Base-by-base conservation (phyloP, 768 basidiomycete genomes). In the Trametes cinnabarina region DNA sequence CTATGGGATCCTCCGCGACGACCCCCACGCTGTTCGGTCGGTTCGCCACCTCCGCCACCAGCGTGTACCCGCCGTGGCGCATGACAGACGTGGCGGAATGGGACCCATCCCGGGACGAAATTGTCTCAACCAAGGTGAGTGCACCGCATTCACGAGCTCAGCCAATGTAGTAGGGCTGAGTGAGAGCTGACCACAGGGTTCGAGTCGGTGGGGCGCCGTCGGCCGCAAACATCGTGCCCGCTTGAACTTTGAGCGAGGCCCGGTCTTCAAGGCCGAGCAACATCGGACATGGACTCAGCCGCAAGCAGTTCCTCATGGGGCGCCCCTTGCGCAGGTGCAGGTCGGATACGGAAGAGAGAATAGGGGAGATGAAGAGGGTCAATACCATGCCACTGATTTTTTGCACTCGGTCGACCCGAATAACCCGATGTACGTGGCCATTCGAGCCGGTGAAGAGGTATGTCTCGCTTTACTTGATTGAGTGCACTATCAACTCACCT, bases 41-140 rank as follows among this genome's bases (percentile, higher is more conserved):
- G 34, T 46, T 12, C 44, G n/a, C 39, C 20, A 42, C 17, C 5
- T 6, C 6, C 9, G 41, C 51, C 34, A 39, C 44, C 10, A 25
- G 23, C 23, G n/a, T 23, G 2, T 35, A 53, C 30, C 51, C 20
- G 14, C 25, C 44, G 17, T 10, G 22, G 44, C 22, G 23, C 32
- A 47, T 26, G 34, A n/a, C 19, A 22, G 44, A 55, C 15, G 25
- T 5, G 15, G 22, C 44, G 14, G 53, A 55, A 34, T 55, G 53
- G 53, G 44, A 55, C 30, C 43, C 53, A 1, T 55, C 53, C 23
- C 14, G 19, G 22, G 53, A 55, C 34, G 53, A 55, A n/a, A 39
- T 37, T 8, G 22, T 47, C 53, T 14, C 17, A 17, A 8, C 34
- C 15, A 25, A 20, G 6, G 42, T 47, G 44, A 17, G 53, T n/a